Base-by-base conservation (phyloP, 768 basidiomycete species). In the Hypsizygus marmoreus region DNA sequence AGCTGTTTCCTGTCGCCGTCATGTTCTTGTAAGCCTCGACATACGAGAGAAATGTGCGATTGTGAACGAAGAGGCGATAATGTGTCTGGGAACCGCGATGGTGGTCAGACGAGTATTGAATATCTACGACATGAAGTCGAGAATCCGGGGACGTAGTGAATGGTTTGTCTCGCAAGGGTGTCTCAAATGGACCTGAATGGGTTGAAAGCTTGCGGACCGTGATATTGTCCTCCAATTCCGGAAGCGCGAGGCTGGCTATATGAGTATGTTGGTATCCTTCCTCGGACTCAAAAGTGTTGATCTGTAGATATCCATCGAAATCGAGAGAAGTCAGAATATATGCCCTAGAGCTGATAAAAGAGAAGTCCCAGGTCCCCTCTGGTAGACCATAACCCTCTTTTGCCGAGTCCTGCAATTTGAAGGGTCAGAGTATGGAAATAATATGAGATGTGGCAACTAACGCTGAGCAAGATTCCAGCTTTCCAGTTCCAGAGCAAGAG, bases 301-400 rank as follows among this genome's bases (percentile, higher is more conserved):
- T 53, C 13, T 71, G 61, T 41, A 81, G 62, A 1, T 67, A 50
- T 6, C 79, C 79, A 6, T 42, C 24, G 2, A 51, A 56, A 6
- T 50, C 31, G 3, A 49, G 45, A 10, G 60, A 61, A 6, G 78
- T 74, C 12, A 81, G 40, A 49, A 76, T 65, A 54, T 70, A 72
- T 10, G 76, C 67, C 2, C 75, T 65, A 10, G 61, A 58, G 6
- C 70, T 68, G 39, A 82, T 62, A 41, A 81, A 77, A 1, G 72
- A 64, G 54, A 81, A 76, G 55, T 79, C 76, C 55, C 62, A 69
- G 1, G 65, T 62, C 0, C 54, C 55, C 0, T 46, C 42, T 0
- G 66, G 66, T 10, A 72, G 58, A 29, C 38, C 24, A 23, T 44
- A 39, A 29, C 38, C 50, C 6, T 16, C 8, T 13, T 33, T 7